Base-by-base conservation (phyloP, 768 basidiomycete genomes). In the Lentinula raphanica region DNA sequence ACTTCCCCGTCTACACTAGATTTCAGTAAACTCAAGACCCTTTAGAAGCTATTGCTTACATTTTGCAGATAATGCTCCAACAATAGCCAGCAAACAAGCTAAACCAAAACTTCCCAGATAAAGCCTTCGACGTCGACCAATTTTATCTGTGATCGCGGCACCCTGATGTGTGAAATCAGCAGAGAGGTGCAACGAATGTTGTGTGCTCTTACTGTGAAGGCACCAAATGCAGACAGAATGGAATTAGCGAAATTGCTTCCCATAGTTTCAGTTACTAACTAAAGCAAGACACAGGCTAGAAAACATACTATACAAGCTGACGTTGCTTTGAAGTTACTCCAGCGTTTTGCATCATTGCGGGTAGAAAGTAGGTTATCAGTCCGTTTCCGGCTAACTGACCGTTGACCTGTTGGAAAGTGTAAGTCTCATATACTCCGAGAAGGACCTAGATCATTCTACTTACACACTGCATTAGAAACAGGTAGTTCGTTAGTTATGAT, bases 361-460 rank as follows among this genome's bases (percentile, higher is more conserved):
- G 59, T 0, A 68, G 58, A 55, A 63, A 68, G 54, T 67, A 67
- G 21, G 67, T 68, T 54, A 68, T 66, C 39, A 68, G 49, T 19
- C 67, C 67, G 48, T 68, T 68, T 7, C 67, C 67, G 3, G 67
- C 67, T 6, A 68, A 54, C 42, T 68, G 67, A 39, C 67, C 67
- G 54, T 68, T 68, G 40, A 66, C 39, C 63, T 57, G 54, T 55
- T 12, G 3, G 35, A 21, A 53, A 36, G 19, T 8, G 9, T 8
- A 7, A 6, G 5, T 9, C 5, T 53, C 11, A 36, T 9, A 31
- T 3, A 13, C 17, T 15, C 39, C 25, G 35, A 3, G 17, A 21
- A 13, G 32, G 19, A 8, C 27, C 9, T 40, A n/a, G n/a, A n/a
- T 23, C 12, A 44, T 15, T 55, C 19, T 17, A 55, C 54, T 55